phyloP scores from a whole-genome alignment of 202 grass and related monocot species.

The Alloteropsis angusta region DNA sequence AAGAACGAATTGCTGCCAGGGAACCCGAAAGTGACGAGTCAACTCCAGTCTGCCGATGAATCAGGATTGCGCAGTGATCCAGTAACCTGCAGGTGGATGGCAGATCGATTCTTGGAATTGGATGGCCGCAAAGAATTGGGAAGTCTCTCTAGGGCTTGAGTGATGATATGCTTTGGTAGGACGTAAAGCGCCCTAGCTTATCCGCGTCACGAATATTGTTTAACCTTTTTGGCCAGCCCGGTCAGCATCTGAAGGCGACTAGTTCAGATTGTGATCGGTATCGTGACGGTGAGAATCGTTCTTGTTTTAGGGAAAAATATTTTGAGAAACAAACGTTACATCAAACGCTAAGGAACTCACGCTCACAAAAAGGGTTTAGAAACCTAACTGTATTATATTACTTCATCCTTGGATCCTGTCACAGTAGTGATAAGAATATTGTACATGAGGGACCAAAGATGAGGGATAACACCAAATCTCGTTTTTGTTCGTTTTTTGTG shows the following conservation, averaged over 20 bases:
- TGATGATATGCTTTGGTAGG: not conserved
- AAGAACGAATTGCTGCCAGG: not conserved
- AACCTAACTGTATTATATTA: not conserved
- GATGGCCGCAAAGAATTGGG: not conserved
- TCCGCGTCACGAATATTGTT: not conserved
- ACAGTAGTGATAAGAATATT: not conserved
- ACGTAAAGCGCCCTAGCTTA: not conserved
- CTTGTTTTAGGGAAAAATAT: not conserved
- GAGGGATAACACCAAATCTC: not conserved
- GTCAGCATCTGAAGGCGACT: not conserved
- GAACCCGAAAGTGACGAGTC: not conserved
- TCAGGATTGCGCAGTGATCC: not conserved
- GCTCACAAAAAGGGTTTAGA: not conserved
- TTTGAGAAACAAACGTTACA: not conserved
- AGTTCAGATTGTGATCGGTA: not conserved
- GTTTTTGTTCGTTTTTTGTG: not conserved
- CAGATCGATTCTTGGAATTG: not conserved
- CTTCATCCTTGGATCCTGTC: not conserved
- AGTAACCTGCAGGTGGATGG: not conserved
- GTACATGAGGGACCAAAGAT: not conserved
- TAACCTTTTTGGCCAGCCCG: not conserved
- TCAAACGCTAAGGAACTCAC: not conserved
- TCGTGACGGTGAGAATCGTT: not conserved
- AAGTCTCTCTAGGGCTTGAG: not conserved
- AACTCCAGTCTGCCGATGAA: not conserved